Conservation (phyloP, 345 rosid species). For the Abelmoschus esculentus region DNA sequence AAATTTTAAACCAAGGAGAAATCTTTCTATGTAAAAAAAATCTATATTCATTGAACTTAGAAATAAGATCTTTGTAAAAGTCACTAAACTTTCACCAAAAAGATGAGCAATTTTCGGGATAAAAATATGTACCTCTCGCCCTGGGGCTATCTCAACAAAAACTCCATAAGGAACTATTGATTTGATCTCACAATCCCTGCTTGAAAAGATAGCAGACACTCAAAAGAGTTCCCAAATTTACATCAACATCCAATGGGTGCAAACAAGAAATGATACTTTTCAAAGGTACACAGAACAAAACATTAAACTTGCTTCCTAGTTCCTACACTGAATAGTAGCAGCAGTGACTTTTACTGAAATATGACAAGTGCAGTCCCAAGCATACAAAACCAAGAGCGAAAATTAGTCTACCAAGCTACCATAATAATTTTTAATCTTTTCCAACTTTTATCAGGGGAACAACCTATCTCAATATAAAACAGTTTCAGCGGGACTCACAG, state of each 20-base stretch:
- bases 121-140: slow-evolving; percentile 65
- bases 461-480: not conserved
- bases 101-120: not conserved
- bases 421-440: not conserved
- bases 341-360: not conserved
- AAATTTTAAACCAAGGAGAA: not conserved
- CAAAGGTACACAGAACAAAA: slow-evolving; percentile 7
- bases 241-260: slow-evolving; percentile 6
- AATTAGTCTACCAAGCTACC: not conserved
- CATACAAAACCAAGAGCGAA: not conserved
- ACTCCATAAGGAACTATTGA: slow-evolving; percentile 82
- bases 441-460: not conserved
- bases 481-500: not conserved
- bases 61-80: not conserved
- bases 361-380: not conserved
- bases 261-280: slow-evolving; percentile 1
- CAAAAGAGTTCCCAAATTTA: not conserved
- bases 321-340: not conserved
- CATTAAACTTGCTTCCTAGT: not conserved
- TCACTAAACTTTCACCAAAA: not conserved
- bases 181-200: slow-evolving; percentile 91
- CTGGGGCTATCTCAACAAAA: slow-evolving; percentile 95
- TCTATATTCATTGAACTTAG: not conserved
- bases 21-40: not conserved
- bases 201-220: slow-evolving; percentile 15